Evolutionary conservation across 1,284 basidiomycete genomes (phyloP), one percentile per base, ranked within the genome.

Genomic region (Phellinidium pouzarii): DNA sequence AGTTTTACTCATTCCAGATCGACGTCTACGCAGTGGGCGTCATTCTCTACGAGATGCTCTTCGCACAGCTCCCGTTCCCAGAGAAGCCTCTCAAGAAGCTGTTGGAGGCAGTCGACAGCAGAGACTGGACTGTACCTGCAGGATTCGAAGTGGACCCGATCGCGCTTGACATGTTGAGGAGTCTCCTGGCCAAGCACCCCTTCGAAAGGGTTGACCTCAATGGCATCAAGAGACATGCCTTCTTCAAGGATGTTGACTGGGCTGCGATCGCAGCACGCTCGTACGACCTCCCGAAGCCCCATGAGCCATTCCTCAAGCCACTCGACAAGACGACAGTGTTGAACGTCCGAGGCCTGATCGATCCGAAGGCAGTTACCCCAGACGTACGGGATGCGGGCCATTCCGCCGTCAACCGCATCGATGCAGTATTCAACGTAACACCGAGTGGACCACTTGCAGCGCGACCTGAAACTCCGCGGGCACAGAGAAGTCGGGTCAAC

Each of bases 1-100:
- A 57, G 12, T 55, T 54, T n/a, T 82, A 82, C 64, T 74, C 74
- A n/a, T 76, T 74, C 44, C 72, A 74, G 1, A 74, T 78, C 41
- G 78, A 80, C 62, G 78, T 74, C 68, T 80, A 77, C 77, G 77
- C 76, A 11, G 64, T 80, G n/a, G 80, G 79, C n/a, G 77, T 82
- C 36, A 69, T 84, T 53, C 61, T 84, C 68, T 79, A 77, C 59
- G 77, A 79, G 52, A 74, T 83, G 68, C 66, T 81, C 3, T 77
- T 74, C 55, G 79, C 78, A 17, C 52, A 53, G 52, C 61, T 64
- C 22, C 40, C 60, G 42, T 20, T 17, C 25, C 20, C 34, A 14
- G 19, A 8, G 43, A n/a, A n/a, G 3, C 12, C 26, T 42, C 48
- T 22, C 27, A 20, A 19, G 23, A 19, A 27, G 26, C 2, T 41